phyloP scores from a whole-genome alignment of 768 basidiomycete genomes.

The Mrakia blollopis region DNA sequence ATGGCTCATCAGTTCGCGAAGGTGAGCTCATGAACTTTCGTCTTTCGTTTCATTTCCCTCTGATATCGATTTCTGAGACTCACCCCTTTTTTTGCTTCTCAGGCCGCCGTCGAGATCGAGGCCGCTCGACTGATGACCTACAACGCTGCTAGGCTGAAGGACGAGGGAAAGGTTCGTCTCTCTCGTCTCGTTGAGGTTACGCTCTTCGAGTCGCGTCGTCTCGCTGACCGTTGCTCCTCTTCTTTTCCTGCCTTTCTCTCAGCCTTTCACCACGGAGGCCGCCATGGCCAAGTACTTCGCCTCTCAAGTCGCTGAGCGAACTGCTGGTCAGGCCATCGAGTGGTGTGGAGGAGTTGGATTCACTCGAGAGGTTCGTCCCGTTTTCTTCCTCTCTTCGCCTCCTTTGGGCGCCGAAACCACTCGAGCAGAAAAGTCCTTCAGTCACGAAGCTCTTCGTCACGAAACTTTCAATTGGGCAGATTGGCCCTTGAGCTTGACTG shows the following conservation, averaged over 20 bases:
- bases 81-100: neutral
- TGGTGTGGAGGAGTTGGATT: conserved; percentile 93
- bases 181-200: neutral
- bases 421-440: too few relatives aligned
- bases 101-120: conserved; percentile 80
- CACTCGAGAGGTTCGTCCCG: conserved; percentile 47
- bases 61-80: neutral
- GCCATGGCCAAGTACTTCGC: conserved; percentile 87
- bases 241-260: neutral
- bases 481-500: too few relatives aligned
- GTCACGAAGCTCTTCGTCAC: too few relatives aligned
- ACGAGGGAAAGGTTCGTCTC: conserved; percentile 33
- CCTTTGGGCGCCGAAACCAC: too few relatives aligned
- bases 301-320: conserved; percentile 80
- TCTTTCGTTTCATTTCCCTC: too few relatives aligned
- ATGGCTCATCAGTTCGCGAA: conserved; percentile 93
- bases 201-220: neutral
- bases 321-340: conserved; percentile 85
- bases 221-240: too few relatives aligned
- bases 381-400: neutral
- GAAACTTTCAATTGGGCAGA: too few relatives aligned
- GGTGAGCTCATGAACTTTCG: conserved; percentile 11
- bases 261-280: conserved; percentile 80
- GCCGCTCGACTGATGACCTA: conserved; percentile 85
- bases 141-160: conserved; percentile 78